Base-by-base conservation (phyloP, 75 land plant genomes). In the Picea glauca region DNA sequence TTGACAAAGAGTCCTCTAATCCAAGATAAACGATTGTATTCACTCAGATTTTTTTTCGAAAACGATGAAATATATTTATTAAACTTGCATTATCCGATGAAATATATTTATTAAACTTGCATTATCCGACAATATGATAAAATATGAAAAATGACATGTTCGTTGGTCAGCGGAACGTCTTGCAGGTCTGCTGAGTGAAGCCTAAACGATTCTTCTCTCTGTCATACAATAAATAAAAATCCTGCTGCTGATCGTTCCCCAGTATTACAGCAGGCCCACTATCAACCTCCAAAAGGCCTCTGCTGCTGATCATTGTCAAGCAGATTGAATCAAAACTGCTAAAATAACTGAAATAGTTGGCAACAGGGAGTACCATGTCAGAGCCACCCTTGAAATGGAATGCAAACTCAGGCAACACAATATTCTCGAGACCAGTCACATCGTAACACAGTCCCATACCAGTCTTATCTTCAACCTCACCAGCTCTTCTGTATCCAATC, bases 211-310 rank as follows among this genome's bases (percentile, higher is more conserved):
- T 77, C 33, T 82, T 85, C 77, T 54, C 81, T 62, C 88, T 26
- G 77, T 94, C 96, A 76, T 85, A 94, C 78, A 85, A 84, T 50
- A 90, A 75, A 58, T 83, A 75, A 76, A 80, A 89, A 67, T 90
- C 82, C 81, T 92, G 94, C 88, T 83, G 88, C 84, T 90, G 91
- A 59, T 81, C 83, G 58, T 83, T 90, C 59, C 96, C 96, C 23
- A 94, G 0, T 56, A 94, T 84, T 0, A 87, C 73, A 13, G 87
- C 79, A 58, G 89, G 89, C 13, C 91, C 89, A 4, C 54, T 21
- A 33, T 21, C 81, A n/a, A 54, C 60, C 62, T 73, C 82, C 21
- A 13, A 9, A 8, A 1, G 77, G 2, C 1, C 68, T 2, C 64
- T 70, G 21, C 83, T 87, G 6, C 78, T 78, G 38, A 81, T 78